A percentile compares a stretch with the other conserved stretches of the same genome.
Evolutionary conservation across 148 eudicot species (phyloP).

Genomic region (Vaccinium darrowii): DNA sequence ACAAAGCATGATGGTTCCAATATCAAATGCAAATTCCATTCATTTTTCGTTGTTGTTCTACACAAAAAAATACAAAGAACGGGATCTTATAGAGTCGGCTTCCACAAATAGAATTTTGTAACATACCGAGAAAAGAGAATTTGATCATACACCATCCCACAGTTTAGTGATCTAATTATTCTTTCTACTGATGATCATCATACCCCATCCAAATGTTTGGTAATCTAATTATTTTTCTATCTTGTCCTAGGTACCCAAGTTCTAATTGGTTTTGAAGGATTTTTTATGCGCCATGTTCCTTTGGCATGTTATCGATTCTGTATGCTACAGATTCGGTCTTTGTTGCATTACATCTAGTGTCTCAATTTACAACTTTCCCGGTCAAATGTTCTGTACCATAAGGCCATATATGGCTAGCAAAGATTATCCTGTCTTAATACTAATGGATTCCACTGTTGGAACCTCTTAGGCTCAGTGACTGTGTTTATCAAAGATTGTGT

Average conservation of each 20-base stretch:
- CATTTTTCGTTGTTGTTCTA: no score
- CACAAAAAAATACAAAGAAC: background rate
- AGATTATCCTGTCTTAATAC: background rate
- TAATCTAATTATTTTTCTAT: no score
- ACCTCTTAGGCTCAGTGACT: no score
- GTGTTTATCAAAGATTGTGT: no score
- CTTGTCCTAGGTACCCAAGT: no score
- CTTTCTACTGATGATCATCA: no score
- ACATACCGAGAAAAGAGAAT: background rate
- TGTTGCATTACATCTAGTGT: background rate
- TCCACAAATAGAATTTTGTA: background rate
- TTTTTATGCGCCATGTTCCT: no score
- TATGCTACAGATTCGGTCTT: background rate
- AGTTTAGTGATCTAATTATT: background rate
- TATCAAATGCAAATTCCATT: no score
- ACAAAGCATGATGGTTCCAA: background rate
- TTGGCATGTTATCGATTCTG: background rate
- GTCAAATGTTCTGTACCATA: no score
- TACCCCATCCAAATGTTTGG: no score
- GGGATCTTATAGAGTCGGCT: background rate
- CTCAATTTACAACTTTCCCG: background rate
- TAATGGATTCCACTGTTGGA: no score
- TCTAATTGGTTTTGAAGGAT: no score
- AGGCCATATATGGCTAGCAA: background rate
- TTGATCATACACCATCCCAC: background rate